A percentile compares a stretch with the other conserved stretches of the same genome.
phyloP scores from a whole-genome alignment of 805 yeast species.

The Yamadazyma phyllophila region DNA sequence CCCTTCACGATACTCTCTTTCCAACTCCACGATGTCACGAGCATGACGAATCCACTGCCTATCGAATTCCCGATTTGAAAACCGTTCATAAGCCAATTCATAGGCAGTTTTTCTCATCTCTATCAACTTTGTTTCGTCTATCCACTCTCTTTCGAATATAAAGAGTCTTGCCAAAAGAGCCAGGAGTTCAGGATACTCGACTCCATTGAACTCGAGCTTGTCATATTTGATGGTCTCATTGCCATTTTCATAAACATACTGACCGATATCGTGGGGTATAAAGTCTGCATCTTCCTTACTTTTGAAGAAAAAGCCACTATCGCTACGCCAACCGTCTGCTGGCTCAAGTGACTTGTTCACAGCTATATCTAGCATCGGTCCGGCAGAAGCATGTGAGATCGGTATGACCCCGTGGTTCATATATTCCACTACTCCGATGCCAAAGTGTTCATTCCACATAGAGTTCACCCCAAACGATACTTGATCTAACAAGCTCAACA shows the following conservation, averaged over 20 bases:
- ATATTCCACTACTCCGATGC: constrained; percentile 95
- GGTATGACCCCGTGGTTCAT: constrained; percentile 85
- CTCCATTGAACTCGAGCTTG: constrained; percentile 12
- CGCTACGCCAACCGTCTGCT: constrained; percentile 30
- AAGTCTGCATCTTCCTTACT: constrained; percentile 73
- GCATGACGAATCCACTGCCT: constrained; percentile 46
- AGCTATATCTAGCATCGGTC: constrained; percentile 90
- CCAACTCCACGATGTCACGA: constrained; percentile 9
- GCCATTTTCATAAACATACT: not conserved
- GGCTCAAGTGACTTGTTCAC: constrained; percentile 13
- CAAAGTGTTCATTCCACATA: constrained; percentile 99
- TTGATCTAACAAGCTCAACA: constrained; percentile 50
- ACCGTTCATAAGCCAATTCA: constrained; percentile 47
- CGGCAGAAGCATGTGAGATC: constrained; percentile 91
- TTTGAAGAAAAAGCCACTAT: constrained; percentile 79
- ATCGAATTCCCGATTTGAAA: constrained; percentile 61
- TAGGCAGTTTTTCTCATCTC: constrained; percentile 47
- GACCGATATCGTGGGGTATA: constrained; percentile 5
- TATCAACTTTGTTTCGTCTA: constrained; percentile 29
- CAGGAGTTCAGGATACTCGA: constrained; percentile 45
- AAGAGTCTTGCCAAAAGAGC: constrained; percentile 47
- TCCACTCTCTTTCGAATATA: constrained; percentile 16
- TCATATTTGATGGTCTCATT: not conserved
- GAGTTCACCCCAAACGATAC: constrained; percentile 84
- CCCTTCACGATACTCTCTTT: constrained; percentile 21